phyloP scores from a whole-genome alignment of 768 basidiomycete species.

The Mycena vulgaris region DNA sequence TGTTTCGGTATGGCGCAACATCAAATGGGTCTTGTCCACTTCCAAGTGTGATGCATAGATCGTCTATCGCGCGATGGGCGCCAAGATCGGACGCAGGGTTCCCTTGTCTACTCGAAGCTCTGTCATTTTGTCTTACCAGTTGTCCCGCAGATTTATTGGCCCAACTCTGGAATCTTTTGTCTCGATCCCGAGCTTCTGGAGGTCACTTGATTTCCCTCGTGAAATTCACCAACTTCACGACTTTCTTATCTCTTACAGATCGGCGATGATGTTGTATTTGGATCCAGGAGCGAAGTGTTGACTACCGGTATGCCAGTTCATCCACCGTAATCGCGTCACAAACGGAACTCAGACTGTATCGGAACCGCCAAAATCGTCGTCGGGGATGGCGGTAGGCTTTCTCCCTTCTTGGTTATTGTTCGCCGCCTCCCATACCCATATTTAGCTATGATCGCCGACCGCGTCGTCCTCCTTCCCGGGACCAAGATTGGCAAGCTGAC shows the following conservation, averaged over 20 bases:
- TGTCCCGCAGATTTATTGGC: constrained; percentile 57
- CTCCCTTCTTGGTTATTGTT: constrained; percentile 11
- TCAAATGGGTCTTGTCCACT: background rate
- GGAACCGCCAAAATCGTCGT: constrained; percentile 16
- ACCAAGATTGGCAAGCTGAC: constrained; percentile 54
- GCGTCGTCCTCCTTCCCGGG: constrained; percentile 61
- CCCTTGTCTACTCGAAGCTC: background rate
- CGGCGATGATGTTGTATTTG: constrained; percentile 65
- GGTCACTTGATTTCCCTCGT: too few species aligned
- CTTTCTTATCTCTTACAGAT: too few species aligned
- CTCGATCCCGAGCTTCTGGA: constrained; percentile 62
- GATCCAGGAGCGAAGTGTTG: constrained; percentile 59
- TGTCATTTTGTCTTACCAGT: background rate
- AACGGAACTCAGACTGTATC: background rate
- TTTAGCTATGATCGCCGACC: constrained; percentile 63
- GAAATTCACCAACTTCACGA: too few species aligned
- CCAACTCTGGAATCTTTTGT: constrained; percentile 61
- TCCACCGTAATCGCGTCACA: constrained; percentile 44
- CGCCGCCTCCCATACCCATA: background rate
- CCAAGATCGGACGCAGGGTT: constrained; percentile 58
- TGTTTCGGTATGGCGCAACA: constrained; percentile 52
- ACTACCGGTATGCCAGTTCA: constrained; percentile 39
- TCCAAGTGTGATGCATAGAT: constrained; percentile 39
- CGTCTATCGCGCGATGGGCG: constrained; percentile 63
- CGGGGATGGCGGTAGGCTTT: constrained; percentile 13